Percentiles rank a stretch among this genome's conserved stretches.
phyloP scores from a whole-genome alignment of 169 alveolate genomes.

The Eimeria praecox region DNA sequence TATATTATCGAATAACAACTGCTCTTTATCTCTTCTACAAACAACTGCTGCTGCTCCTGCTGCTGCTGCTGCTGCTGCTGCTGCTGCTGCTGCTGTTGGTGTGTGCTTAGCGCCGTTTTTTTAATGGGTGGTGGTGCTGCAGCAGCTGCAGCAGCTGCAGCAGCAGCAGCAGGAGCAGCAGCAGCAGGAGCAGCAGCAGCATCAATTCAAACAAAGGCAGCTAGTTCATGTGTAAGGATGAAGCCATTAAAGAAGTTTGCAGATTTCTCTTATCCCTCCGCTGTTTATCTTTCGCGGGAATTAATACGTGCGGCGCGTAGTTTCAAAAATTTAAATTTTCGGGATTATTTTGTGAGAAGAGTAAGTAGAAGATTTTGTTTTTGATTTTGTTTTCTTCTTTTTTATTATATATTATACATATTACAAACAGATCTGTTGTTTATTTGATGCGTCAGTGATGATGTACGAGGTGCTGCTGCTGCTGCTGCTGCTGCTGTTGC shows the following conservation, averaged over 20 bases:
- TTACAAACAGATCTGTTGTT: too few species aligned
- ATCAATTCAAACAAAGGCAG: neutral
- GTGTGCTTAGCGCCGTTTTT: too few species aligned
- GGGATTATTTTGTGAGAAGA: conserved; percentile 25
- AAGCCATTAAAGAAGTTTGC: neutral
- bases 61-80: too few species aligned
- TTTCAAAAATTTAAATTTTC: conserved; percentile 8
- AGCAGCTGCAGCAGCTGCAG: too few species aligned
- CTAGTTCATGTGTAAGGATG: neutral
- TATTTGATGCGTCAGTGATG: too few species aligned
- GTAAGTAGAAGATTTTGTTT: neutral
- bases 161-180: too few species aligned
- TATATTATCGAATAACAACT: neutral
- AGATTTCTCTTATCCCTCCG: neutral
- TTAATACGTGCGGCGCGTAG: conserved; percentile 23
- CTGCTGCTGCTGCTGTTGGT: too few species aligned
- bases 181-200: conserved; percentile 5
- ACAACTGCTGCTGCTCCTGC: too few species aligned
- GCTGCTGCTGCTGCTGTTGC: too few species aligned
- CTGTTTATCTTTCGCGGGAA: neutral
- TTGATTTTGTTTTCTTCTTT: neutral
- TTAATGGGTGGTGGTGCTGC: too few species aligned
- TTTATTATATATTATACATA: too few species aligned
- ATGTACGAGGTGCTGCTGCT: too few species aligned
- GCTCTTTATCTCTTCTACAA: neutral